Evolutionary conservation across 2,329 filamentous ascomycete species (phyloP).

Genomic region (Ascosphaera pollenicola): DNA sequence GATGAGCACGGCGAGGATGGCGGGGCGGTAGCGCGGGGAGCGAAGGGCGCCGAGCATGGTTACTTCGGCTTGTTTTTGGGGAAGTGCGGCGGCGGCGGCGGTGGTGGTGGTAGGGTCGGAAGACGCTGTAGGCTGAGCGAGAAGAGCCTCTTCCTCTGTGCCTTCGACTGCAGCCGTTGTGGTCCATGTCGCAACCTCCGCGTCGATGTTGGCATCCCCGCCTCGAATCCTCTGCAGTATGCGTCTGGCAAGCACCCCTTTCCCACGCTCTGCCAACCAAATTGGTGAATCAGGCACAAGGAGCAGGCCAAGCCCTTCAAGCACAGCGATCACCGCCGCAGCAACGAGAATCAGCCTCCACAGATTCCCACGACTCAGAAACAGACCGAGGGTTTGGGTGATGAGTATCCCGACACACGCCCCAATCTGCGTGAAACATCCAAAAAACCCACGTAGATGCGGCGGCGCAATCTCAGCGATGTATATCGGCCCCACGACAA

Average conservation of each 20-base stretch:
- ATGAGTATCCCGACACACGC: conserved; percentile 78
- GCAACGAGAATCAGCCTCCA: conserved; percentile 70
- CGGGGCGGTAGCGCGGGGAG: conserved; percentile 45
- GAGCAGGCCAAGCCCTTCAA: conserved; percentile 48
- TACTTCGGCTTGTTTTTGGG: conserved; percentile 42
- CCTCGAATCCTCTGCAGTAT: conserved; percentile 60
- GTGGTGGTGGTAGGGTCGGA: too few relatives aligned
- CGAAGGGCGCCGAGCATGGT: conserved; percentile 43
- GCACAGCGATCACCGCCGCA: conserved; percentile 43
- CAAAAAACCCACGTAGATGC: conserved; percentile 54
- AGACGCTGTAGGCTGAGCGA: conserved; percentile 35
- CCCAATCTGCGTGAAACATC: conserved; percentile 66
- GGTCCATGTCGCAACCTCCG: conserved; percentile 46
- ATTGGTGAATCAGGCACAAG: conserved; percentile 71
- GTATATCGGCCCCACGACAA: conserved; percentile 85
- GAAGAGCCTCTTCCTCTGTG: conserved; percentile 50
- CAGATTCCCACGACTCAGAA: conserved; percentile 53
- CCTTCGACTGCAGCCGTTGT: conserved; percentile 12
- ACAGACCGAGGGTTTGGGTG: conserved; percentile 69
- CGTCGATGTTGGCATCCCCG: conserved; percentile 40
- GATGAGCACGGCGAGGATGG: conserved; percentile 68
- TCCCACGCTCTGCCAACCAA: conserved; percentile 53
- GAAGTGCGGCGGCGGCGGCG: too few relatives aligned
- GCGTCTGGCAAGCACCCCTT: conserved; percentile 37
- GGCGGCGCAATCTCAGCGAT: conserved; percentile 77